These are phyloP conservation scores for Trichoderma atrobrunneum DNA, from an alignment of 2,329 filamentous ascomycete genomes.

Conservation along the genomic window DNA sequence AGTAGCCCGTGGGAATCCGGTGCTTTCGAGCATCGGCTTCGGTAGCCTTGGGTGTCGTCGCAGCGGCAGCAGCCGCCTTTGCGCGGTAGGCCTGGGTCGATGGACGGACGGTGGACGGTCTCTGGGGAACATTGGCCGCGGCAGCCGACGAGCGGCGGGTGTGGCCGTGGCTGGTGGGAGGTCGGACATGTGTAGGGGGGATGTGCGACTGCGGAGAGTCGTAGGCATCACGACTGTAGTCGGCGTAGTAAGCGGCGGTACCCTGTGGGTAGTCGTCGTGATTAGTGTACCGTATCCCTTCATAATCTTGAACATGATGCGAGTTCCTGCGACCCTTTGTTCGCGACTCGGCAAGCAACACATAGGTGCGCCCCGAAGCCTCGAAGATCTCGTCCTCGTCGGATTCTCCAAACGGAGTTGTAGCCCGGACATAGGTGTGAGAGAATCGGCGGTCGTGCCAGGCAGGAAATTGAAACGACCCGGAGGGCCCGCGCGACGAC, in stretches of 20 bases:
- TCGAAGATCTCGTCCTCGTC: conserved; percentile 62
- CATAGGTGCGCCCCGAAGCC: conserved; percentile 51
- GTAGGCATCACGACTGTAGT: conserved; percentile 38
- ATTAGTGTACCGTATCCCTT: conserved; percentile 59
- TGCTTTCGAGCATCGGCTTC: conserved; percentile 61
- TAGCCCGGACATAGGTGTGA: conserved; percentile 58
- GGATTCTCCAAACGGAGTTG: conserved; percentile 59
- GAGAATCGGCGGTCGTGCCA: conserved; percentile 56
- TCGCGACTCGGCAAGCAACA: conserved; percentile 51
- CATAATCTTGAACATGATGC: conserved; percentile 42
- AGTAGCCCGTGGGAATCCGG: conserved; percentile 84
- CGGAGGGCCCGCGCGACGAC: conserved; percentile 41
- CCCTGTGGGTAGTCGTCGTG: conserved; percentile 55
- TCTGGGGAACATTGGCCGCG: conserved; percentile 43
- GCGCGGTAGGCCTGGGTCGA: conserved; percentile 29
- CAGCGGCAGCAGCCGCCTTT: conserved; percentile 30
- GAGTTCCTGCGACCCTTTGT: conserved; percentile 32
- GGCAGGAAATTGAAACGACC: conserved; percentile 32
- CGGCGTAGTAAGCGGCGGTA: conserved; percentile 35
- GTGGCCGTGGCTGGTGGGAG: conserved; percentile 44
- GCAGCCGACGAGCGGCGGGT: conserved; percentile 46
- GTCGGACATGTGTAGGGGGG: conserved; percentile 33
- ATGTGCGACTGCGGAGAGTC: conserved; percentile 26
- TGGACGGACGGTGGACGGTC: conserved; percentile 52
- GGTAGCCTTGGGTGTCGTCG: conserved; percentile 49